Evolutionary conservation across 179 eudicot species (phyloP).

Genomic region (Beta corolliflora): DNA sequence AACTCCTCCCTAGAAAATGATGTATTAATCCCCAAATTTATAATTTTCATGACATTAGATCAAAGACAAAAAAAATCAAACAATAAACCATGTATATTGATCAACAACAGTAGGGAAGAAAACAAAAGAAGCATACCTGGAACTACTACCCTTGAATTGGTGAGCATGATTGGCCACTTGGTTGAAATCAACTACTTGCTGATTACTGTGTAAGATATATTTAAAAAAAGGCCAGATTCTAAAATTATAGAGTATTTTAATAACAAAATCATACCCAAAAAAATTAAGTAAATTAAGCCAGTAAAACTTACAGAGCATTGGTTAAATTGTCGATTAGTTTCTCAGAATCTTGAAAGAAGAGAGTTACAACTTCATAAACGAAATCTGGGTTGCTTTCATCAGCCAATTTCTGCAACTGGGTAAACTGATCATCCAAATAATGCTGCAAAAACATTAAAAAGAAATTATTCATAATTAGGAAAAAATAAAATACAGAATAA

Average conservation of each 20-base stretch:
- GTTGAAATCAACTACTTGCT: constrained; percentile 55
- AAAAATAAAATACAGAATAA: neutral
- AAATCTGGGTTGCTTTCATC: constrained; percentile 71
- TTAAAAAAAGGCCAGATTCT: neutral
- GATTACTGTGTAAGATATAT: constrained; percentile 35
- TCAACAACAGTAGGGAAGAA: neutral
- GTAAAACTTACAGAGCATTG: constrained; percentile 46
- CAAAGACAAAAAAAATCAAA: neutral
- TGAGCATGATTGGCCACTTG: constrained; percentile 62
- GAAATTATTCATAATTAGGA: neutral
- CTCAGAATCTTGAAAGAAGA: constrained; percentile 66
- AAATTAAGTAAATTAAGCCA: neutral
- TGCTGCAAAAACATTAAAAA: constrained; percentile 30
- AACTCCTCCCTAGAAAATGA: neutral
- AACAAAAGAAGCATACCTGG: constrained; percentile 42
- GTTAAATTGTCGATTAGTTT: constrained; percentile 54
- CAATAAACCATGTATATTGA: neutral
- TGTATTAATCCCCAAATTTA: neutral
- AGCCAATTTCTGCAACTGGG: constrained; percentile 54
- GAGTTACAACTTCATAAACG: constrained; percentile 60
- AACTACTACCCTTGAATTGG: constrained; percentile 73
- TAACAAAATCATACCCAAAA: neutral
- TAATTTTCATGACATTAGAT: neutral
- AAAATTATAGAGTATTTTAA: neutral
- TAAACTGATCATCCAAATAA: constrained; percentile 62